A percentile compares a stretch with the other conserved stretches of the same genome.
Evolutionary conservation across 2,329 filamentous ascomycete genomes (phyloP).

Genomic region (Fusarium torulosum): DNA sequence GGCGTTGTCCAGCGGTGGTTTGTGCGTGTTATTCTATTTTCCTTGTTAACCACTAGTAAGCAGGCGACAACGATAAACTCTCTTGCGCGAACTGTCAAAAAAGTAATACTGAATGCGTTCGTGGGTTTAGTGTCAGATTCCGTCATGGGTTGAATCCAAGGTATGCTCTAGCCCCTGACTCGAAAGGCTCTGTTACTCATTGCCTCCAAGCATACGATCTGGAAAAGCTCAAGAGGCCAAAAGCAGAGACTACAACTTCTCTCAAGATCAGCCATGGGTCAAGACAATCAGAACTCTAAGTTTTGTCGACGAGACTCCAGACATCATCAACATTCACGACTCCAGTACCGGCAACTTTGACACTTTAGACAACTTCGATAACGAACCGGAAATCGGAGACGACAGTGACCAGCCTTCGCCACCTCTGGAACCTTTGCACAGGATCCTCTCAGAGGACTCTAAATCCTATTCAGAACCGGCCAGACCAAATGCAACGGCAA

Average conservation of each 20-base stretch:
- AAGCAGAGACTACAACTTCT: slow-evolving; percentile 42
- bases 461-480: slow-evolving; percentile 7
- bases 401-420: slow-evolving; percentile 29
- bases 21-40: background rate
- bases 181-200: background rate
- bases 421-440: slow-evolving; percentile 8
- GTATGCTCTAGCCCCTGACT: slow-evolving; percentile 12
- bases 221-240: slow-evolving; percentile 33
- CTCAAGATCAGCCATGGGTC: slow-evolving; percentile 49
- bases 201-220: slow-evolving; percentile 34
- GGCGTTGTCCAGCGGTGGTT: background rate
- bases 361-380: slow-evolving; percentile 15
- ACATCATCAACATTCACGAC: slow-evolving; percentile 48
- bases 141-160: slow-evolving; percentile 49
- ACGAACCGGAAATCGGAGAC: slow-evolving; percentile 8
- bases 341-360: slow-evolving; percentile 33
- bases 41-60: background rate
- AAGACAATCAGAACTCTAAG: slow-evolving; percentile 45
- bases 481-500: slow-evolving; percentile 3
- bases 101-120: slow-evolving; percentile 45
- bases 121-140: slow-evolving; percentile 48
- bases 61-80: slow-evolving; percentile 40
- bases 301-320: slow-evolving; percentile 49
- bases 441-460: slow-evolving; percentile 9
- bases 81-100: slow-evolving; percentile 48